Percentiles rank a stretch among this genome's conserved stretches.
Evolutionary conservation across 208 protist genomes (phyloP).

Genomic region (Perkinsela sp.): DNA sequence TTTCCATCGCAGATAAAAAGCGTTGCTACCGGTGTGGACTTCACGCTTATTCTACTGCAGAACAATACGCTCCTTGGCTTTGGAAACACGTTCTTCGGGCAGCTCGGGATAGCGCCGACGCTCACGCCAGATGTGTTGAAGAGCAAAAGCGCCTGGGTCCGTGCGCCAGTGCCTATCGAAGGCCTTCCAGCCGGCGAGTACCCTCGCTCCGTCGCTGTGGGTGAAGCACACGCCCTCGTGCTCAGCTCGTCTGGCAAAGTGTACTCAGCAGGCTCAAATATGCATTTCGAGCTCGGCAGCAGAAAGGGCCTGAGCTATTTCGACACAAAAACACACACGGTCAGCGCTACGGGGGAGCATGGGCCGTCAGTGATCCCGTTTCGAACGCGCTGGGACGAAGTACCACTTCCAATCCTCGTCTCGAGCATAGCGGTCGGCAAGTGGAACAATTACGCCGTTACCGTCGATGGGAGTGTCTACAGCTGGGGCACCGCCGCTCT

Average conservation of each 20-base stretch:
- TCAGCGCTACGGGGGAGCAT: neutral
- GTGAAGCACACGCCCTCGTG: neutral
- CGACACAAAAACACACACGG: neutral
- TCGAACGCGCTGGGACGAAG: neutral
- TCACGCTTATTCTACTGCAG: neutral
- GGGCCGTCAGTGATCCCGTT: neutral
- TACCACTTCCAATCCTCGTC: neutral
- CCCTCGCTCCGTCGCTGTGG: neutral
- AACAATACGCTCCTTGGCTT: neutral
- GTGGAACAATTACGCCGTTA: neutral
- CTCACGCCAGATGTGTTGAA: neutral
- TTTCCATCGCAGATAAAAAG: neutral
- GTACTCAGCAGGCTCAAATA: neutral
- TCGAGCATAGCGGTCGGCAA: neutral
- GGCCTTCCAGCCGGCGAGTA: neutral
- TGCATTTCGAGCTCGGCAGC: neutral
- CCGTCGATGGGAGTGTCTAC: neutral
- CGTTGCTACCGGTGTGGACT: neutral
- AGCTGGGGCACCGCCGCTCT: neutral
- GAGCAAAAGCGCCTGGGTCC: neutral
- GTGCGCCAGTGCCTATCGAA: neutral
- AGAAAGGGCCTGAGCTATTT: neutral
- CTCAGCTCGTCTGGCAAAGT: slow-evolving; percentile 1
- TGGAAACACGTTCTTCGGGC: neutral
- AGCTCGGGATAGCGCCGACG: neutral